Base-by-base conservation (phyloP, 83 land plant species). In the Picea abies region DNA sequence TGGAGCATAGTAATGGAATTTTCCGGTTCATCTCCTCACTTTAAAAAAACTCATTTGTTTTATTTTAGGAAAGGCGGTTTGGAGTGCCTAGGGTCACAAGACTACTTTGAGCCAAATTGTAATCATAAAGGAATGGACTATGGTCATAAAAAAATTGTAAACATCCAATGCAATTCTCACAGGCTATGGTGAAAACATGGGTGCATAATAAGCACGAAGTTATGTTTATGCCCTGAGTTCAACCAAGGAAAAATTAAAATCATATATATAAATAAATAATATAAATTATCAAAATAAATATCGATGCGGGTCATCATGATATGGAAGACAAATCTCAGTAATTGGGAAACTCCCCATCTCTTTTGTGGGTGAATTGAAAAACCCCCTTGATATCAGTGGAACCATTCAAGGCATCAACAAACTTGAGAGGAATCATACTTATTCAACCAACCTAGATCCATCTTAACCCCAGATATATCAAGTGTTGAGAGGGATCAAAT, bases 401-500 rank as follows among this genome's bases (percentile, higher is more conserved):
- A 15, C 75, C 75, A n/a, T 5, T 70, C 75, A 70, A 44, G 39
- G 37, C 75, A 39, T 47, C 75, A 70, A 70, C 75, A 70, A 47
- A 47, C 75, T 70, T 70, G 9, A 70, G n/a, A 17, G 75, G 17
- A 39, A 47, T 44, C 75, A 70, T 70, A 5, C 10, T 37, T 22
- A 9, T 10, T 65, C 10, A 65, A 5, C 4, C 0, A 39, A 70
- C 29, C 29, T 26, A 26, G 29, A 26, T 26, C 29, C 29, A 26
- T 26, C 29, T 26, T 26, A 26, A 26, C 29, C 29, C 29, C 29
- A 26, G 29, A 26, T 26, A 26, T 26, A 26, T 26, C 29, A 26
- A 26, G 29, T 26, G 29, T 26, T 26, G 29, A 26, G 29, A 26
- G 29, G 29, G 29, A 26, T 26, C 29, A 26, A 26, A 26, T 26